phyloP scores from a whole-genome alignment of 176 grass and related monocot genomes.

The Oryza meridionalis region DNA sequence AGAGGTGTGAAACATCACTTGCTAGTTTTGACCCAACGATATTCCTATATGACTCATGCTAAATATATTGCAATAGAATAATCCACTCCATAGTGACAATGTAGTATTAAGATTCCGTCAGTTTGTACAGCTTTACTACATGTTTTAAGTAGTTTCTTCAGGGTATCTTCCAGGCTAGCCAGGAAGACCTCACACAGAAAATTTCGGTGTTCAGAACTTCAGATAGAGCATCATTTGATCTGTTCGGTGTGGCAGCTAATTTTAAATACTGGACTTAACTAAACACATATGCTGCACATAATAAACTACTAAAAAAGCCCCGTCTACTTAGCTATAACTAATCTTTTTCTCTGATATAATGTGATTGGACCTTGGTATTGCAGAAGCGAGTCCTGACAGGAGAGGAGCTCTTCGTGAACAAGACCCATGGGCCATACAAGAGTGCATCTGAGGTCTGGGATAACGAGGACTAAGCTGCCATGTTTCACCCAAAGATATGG shows the following conservation, averaged over 20 bases:
- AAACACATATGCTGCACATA: background rate
- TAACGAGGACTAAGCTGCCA: conserved; percentile 53
- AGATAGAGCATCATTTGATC: conserved; percentile 33
- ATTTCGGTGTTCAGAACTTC: background rate
- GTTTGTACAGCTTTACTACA: background rate
- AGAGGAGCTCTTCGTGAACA: conserved; percentile 77
- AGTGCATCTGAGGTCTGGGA: conserved; percentile 67
- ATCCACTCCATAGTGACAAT: background rate
- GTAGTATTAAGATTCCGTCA: background rate
- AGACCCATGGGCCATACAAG: conserved; percentile 67
- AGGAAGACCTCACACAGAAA: background rate
- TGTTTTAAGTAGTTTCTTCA: conserved; percentile 6
- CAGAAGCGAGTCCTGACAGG: conserved; percentile 73
- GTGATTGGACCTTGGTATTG: background rate
- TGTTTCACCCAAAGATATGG: background rate
- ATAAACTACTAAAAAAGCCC: background rate
- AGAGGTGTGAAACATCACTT: background rate
- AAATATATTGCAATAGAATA: background rate
- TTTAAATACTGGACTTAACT: conserved; percentile 6
- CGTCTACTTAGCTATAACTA: background rate
- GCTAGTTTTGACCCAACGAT: background rate
- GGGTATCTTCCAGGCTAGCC: conserved; percentile 13
- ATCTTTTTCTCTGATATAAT: background rate
- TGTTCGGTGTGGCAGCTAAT: background rate
- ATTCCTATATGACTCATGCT: background rate